phyloP scores from a whole-genome alignment of 805 yeast species.

The Scheffersomyces coipomensis region DNA sequence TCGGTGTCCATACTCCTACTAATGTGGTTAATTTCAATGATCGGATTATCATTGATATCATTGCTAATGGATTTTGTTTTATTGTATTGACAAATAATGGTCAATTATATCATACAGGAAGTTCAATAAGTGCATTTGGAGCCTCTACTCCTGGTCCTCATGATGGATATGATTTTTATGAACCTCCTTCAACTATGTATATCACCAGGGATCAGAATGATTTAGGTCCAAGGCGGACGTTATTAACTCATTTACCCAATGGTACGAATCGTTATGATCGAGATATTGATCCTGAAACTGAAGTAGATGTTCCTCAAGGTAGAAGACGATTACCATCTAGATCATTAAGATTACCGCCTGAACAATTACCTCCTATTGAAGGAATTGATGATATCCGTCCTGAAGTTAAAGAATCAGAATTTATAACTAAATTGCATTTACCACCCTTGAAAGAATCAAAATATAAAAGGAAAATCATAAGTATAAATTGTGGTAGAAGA shows the following conservation, averaged over 20 bases:
- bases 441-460: slow-evolving; percentile 10
- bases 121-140: slow-evolving; percentile 3
- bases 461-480: slow-evolving; percentile 33
- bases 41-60: slow-evolving; percentile 42
- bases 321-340: slow-evolving; percentile 12
- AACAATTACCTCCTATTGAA: slow-evolving; percentile 10
- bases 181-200: slow-evolving; percentile 9
- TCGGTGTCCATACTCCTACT: slow-evolving; percentile 35
- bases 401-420: slow-evolving; percentile 17
- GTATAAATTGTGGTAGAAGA: slow-evolving; percentile 61
- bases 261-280: slow-evolving; percentile 5
- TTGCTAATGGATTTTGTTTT: slow-evolving; percentile 66
- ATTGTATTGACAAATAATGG: slow-evolving; percentile 58
- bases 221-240: neutral
- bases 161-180: slow-evolving; percentile 13
- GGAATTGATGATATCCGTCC: slow-evolving; percentile 4
- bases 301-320: slow-evolving; percentile 5
- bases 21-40: slow-evolving; percentile 33
- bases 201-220: neutral
- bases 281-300: slow-evolving; percentile 2
- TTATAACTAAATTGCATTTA: slow-evolving; percentile 19
- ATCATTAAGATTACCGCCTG: slow-evolving; percentile 22
- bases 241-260: neutral
- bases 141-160: slow-evolving; percentile 28
- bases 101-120: slow-evolving; percentile 53